Conservation (phyloP, 1,139 yeast genomes). For the Hemisphaericaspora lyxosophila region DNA sequence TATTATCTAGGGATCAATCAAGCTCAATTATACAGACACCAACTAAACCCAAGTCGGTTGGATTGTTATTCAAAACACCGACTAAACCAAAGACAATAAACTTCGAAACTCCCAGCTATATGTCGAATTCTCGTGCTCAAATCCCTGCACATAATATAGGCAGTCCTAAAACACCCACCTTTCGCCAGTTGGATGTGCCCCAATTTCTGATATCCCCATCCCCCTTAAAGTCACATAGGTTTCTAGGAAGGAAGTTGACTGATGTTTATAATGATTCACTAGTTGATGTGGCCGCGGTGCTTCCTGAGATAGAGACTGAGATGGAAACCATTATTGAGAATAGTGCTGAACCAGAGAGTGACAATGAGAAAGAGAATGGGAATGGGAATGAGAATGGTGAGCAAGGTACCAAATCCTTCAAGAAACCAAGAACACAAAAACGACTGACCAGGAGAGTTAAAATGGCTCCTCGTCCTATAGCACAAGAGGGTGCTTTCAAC, state of each 20-base stretch:
- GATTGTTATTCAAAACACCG: slow-evolving; percentile 8
- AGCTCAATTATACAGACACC: slow-evolving; percentile 4
- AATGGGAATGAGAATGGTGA: slow-evolving; percentile 14
- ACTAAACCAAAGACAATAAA: slow-evolving; percentile 5
- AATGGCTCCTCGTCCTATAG: slow-evolving; percentile 43
- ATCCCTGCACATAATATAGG: background rate
- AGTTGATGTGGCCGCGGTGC: slow-evolving; percentile 7
- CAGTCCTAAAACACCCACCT: slow-evolving; percentile 1
- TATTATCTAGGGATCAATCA: slow-evolving; percentile 3
- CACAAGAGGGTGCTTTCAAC: slow-evolving; percentile 26
- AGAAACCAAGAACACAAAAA: slow-evolving; percentile 52
- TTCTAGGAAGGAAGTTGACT: slow-evolving; percentile 34
- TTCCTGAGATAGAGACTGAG: slow-evolving; percentile 16
- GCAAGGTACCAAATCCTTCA: slow-evolving; percentile 23
- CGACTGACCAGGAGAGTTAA: slow-evolving; percentile 63
- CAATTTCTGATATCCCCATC: slow-evolving; percentile 46
- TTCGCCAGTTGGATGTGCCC: slow-evolving; percentile 3
- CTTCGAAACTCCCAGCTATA: slow-evolving; percentile 36
- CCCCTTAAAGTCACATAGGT: slow-evolving; percentile 41
- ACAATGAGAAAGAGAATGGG: slow-evolving; percentile 15
- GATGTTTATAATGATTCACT: slow-evolving; percentile 40
- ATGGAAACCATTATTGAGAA: slow-evolving; percentile 10
- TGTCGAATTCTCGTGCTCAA: slow-evolving; percentile 22
- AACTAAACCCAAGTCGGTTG: slow-evolving; percentile 2
- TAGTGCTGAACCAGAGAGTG: slow-evolving; percentile 13